phyloP scores from a whole-genome alignment of 441 rosid genomes.

The Adansonia gregorii region DNA sequence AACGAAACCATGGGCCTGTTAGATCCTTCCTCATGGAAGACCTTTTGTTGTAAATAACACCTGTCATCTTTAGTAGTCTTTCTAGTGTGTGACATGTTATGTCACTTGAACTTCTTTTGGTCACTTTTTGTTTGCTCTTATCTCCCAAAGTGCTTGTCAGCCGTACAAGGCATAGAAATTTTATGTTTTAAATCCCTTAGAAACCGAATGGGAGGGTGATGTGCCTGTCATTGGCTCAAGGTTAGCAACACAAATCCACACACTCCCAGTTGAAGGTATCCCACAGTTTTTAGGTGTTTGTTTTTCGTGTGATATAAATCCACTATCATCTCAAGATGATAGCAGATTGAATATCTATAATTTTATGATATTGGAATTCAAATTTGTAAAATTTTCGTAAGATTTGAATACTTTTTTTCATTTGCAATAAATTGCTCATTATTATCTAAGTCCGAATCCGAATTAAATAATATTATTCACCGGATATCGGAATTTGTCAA shows the following conservation, averaged over 20 bases:
- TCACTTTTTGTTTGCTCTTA: constrained; percentile 59
- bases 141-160: constrained; percentile 31
- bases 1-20: constrained; percentile 31
- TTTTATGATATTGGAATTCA: too few species aligned
- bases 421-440: too few species aligned
- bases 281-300: too few species aligned
- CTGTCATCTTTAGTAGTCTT: constrained; percentile 41
- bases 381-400: too few species aligned
- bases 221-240: neutral
- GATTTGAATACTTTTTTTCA: too few species aligned
- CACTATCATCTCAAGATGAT: too few species aligned
- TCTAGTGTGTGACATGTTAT: constrained; percentile 53
- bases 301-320: too few species aligned
- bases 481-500: too few species aligned
- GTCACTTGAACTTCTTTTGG: constrained; percentile 52
- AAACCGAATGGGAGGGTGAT: neutral
- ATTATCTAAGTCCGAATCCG: too few species aligned
- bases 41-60: constrained; percentile 32
- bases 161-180: constrained; percentile 32
- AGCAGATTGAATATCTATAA: too few species aligned
- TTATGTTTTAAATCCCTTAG: constrained; percentile 22
- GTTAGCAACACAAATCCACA: neutral
- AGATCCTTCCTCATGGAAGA: constrained; percentile 47
- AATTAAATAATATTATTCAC: too few species aligned
- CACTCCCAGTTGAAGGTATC: too few species aligned